Evolutionary conservation across 768 basidiomycete genomes (phyloP).

Genomic region (Phanerochaete sordida): DNA sequence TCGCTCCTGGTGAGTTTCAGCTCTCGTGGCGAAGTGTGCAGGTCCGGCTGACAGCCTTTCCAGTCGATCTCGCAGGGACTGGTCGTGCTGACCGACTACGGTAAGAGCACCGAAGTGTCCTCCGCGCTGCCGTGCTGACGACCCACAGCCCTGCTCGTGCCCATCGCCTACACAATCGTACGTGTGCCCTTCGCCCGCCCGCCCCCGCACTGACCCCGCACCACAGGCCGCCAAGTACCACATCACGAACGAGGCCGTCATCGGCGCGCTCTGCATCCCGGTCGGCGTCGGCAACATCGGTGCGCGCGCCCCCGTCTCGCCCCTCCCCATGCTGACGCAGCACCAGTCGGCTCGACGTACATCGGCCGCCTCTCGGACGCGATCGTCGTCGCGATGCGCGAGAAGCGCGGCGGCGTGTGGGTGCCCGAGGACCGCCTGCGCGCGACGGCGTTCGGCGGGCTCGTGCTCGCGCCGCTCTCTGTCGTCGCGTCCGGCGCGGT

Average conservation of each 20-base stretch:
- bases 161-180: conserved; percentile 67
- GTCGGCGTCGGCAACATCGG: conserved; percentile 57
- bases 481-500: conserved; percentile 45
- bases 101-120: conserved; percentile 26
- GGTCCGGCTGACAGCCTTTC: conserved; percentile 9
- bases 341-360: conserved; percentile 55
- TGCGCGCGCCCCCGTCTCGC: conserved; percentile 29
- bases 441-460: conserved; percentile 43
- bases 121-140: neutral
- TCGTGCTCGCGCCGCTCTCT: conserved; percentile 50
- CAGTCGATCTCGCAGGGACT: conserved; percentile 40
- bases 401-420: conserved; percentile 54
- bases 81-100: conserved; percentile 26
- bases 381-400: conserved; percentile 44
- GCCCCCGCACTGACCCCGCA: too few relatives aligned
- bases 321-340: neutral
- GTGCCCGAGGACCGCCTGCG: conserved; percentile 69
- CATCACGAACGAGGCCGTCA: conserved; percentile 54
- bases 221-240: conserved; percentile 57
- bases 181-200: conserved; percentile 25
- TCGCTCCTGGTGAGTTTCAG: conserved; percentile 41
- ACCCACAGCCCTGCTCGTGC: conserved; percentile 44
- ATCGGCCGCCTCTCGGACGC: conserved; percentile 58
- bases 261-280: conserved; percentile 60
- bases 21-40: neutral